Conservation (phyloP, 495 filamentous ascomycete genomes). For the Penicillium ochrochloron region DNA sequence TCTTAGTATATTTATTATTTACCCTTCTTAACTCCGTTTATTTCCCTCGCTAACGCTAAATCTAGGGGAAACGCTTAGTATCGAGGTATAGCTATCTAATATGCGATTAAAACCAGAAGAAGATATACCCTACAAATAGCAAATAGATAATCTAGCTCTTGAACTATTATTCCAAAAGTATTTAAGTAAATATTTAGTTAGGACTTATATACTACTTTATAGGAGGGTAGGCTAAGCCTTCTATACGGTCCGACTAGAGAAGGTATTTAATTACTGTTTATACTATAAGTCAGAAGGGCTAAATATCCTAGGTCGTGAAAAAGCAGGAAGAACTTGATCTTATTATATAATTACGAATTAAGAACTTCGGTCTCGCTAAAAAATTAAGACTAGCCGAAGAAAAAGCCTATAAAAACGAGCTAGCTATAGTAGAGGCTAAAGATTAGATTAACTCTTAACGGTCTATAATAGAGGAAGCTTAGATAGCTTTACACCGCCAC, state of each 20-base stretch:
- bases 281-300: neutral
- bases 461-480: neutral
- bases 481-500: neutral
- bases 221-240: neutral
- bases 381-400: slow-evolving; percentile 1
- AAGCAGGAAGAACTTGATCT: neutral
- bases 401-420: neutral
- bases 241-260: neutral
- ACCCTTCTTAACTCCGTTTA: neutral
- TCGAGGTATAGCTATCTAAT: neutral
- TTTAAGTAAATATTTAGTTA: neutral
- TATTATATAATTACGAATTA: neutral
- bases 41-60: neutral
- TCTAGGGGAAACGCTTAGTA: neutral
- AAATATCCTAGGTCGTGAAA: neutral
- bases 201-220: neutral
- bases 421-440: neutral
- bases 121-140: neutral
- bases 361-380: neutral
- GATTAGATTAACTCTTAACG: neutral
- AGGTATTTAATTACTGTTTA: neutral
- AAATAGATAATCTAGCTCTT: neutral
- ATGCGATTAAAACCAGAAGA: neutral
- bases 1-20: neutral
- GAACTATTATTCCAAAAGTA: neutral